Evolutionary conservation across 228 moss, liverwort and hornwort species (phyloP).

Genomic region (Sphagnum fallax): DNA sequence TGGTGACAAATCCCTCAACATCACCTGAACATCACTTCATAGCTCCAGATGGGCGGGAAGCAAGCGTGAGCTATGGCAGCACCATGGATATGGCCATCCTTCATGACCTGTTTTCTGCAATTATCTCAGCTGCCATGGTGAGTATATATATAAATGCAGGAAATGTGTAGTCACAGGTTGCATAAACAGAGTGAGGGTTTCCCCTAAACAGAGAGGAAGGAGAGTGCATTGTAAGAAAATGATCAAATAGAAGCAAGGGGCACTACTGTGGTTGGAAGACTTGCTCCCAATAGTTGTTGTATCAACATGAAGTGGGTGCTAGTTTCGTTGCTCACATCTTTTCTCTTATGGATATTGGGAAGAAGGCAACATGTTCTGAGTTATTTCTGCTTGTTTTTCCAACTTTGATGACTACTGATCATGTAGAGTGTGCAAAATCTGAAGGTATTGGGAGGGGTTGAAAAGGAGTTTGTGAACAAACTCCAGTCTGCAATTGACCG

Average conservation of each 20-base stretch:
- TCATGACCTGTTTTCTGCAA: slow-evolving; percentile 58
- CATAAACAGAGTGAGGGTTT: no score
- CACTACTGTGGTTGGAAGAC: no score
- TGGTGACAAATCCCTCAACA: slow-evolving; percentile 86
- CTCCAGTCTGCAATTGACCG: slow-evolving; percentile 39
- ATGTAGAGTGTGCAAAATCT: slow-evolving; percentile 1
- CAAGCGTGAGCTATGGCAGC: slow-evolving; percentile 72
- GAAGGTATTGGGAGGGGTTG: slow-evolving; percentile 59
- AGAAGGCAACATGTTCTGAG: no score
- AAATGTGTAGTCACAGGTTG: background rate
- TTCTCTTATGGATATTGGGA: no score
- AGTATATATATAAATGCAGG: background rate
- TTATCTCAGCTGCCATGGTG: slow-evolving; percentile 63
- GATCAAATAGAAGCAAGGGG: no score
- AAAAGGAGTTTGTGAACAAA: slow-evolving; percentile 43
- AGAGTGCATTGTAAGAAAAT: no score
- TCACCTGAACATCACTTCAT: slow-evolving; percentile 94
- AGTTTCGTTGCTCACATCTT: no score
- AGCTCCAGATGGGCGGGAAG: slow-evolving; percentile 51
- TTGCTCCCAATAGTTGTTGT: no score
- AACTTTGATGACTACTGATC: background rate
- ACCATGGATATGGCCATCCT: slow-evolving; percentile 93
- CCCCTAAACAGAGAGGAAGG: no score
- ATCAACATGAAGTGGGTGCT: no score
- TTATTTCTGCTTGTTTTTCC: no score